These are phyloP conservation scores for Leccinum griseonigrum DNA, from an alignment of 1,284 basidiomycete species.

Conservation along the genomic window DNA sequence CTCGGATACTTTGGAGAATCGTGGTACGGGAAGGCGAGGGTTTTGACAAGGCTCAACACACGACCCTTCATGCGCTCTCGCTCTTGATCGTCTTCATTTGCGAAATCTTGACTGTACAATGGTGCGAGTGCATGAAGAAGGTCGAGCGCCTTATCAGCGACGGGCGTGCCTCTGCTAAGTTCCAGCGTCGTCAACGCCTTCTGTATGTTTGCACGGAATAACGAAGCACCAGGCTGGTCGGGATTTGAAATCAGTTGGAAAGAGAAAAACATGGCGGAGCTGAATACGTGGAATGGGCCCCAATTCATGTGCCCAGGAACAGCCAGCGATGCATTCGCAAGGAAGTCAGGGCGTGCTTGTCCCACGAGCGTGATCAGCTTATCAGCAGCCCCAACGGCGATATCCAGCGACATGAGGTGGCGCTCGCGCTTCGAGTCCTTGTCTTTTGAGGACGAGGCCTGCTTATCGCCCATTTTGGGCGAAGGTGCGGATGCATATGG, in stretches of 20 bases:
- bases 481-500: slow-evolving; percentile 58
- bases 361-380: slow-evolving; percentile 72
- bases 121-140: slow-evolving; percentile 68
- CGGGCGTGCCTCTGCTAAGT: slow-evolving; percentile 54
- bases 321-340: slow-evolving; percentile 61
- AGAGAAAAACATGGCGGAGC: slow-evolving; percentile 83
- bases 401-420: slow-evolving; percentile 54
- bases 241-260: slow-evolving; percentile 78
- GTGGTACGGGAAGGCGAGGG: slow-evolving; percentile 76
- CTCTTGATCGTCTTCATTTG: slow-evolving; percentile 42
- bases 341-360: slow-evolving; percentile 67
- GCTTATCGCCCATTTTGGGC: slow-evolving; percentile 21
- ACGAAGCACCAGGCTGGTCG: slow-evolving; percentile 67
- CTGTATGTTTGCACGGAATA: slow-evolving; percentile 70
- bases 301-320: slow-evolving; percentile 80
- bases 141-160: slow-evolving; percentile 70
- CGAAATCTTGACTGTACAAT: slow-evolving; percentile 63
- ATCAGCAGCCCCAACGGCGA: slow-evolving; percentile 69
- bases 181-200: slow-evolving; percentile 65
- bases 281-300: slow-evolving; percentile 79
- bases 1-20: slow-evolving; percentile 56
- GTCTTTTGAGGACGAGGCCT: slow-evolving; percentile 31
- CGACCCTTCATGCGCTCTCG: slow-evolving; percentile 58
- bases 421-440: slow-evolving; percentile 47
- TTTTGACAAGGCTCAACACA: slow-evolving; percentile 63